phyloP scores from a whole-genome alignment of 208 protist genomes.

The Acanthamoeba castellanii region DNA sequence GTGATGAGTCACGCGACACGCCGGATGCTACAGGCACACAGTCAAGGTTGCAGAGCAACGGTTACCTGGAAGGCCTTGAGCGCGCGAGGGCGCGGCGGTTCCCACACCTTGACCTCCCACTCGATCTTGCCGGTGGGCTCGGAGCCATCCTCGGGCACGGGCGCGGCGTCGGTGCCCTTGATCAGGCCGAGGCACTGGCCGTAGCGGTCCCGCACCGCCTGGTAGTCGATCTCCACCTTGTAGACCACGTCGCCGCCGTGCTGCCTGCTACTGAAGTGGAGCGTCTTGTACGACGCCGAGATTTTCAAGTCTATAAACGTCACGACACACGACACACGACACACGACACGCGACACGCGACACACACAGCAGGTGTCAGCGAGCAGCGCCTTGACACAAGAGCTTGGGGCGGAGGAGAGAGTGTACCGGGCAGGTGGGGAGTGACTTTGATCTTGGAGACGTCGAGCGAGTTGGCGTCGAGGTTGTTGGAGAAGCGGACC shows the following conservation, averaged over 20 bases:
- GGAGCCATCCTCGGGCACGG: slow-evolving; percentile 17
- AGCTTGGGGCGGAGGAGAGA: background rate
- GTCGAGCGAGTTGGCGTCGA: slow-evolving; percentile 6
- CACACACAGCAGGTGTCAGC: background rate
- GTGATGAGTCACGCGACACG: background rate
- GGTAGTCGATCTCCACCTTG: slow-evolving; percentile 69
- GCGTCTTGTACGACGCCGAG: slow-evolving; percentile 1
- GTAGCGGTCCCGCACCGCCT: slow-evolving; percentile 35
- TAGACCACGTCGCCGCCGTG: slow-evolving; percentile 67
- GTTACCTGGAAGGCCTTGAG: slow-evolving; percentile 68
- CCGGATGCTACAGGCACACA: background rate
- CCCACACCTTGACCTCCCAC: slow-evolving; percentile 77
- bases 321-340: too few species aligned
- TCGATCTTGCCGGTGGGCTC: slow-evolving; percentile 30
- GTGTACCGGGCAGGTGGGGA: slow-evolving; percentile 33
- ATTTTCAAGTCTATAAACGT: background rate
- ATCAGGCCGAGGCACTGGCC: slow-evolving; percentile 63
- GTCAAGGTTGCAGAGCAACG: background rate
- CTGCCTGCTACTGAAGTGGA: slow-evolving; percentile 37
- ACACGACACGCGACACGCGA: too few species aligned
- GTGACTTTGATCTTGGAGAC: slow-evolving; percentile 32
- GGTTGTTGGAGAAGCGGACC: slow-evolving; percentile 67
- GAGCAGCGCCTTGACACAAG: background rate
- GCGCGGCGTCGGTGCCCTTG: slow-evolving; percentile 27
- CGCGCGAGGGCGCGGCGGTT: slow-evolving; percentile 62